Percentiles rank a stretch among this genome's conserved stretches.
These are phyloP conservation scores for Phellopilus nigrolimitatus DNA, from an alignment of 1,284 basidiomycete species.

Conservation along the genomic window DNA sequence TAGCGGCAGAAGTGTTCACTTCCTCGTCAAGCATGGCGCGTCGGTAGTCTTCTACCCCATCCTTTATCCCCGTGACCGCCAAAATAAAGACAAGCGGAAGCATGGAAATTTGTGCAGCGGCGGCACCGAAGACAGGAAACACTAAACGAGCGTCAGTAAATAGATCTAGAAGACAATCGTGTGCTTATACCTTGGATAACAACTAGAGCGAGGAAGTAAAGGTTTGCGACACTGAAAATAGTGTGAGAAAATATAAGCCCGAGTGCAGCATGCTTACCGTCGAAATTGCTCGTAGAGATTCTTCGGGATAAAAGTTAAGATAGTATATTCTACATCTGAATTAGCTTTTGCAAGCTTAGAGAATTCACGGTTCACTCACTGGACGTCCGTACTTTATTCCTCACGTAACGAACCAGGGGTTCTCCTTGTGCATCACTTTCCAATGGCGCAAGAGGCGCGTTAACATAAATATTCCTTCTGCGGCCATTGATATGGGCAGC, in stretches of 20 bases:
- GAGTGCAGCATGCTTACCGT: slow-evolving; percentile 43
- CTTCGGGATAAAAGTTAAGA: slow-evolving; percentile 90
- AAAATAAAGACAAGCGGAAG: slow-evolving; percentile 88
- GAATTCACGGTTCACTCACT: slow-evolving; percentile 49
- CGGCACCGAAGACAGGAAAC: slow-evolving; percentile 88
- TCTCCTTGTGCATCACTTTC: slow-evolving; percentile 74
- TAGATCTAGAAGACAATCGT: not conserved
- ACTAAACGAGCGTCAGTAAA: slow-evolving; percentile 39
- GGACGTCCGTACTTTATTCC: slow-evolving; percentile 94
- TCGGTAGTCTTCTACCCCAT: slow-evolving; percentile 92
- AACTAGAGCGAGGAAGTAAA: slow-evolving; percentile 87
- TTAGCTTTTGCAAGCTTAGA: slow-evolving; percentile 16
- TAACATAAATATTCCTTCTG: slow-evolving; percentile 80
- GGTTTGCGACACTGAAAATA: slow-evolving; percentile 73
- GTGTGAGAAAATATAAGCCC: slow-evolving; percentile 12
- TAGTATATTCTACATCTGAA: slow-evolving; percentile 71
- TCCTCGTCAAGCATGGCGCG: slow-evolving; percentile 84
- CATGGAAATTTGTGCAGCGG: slow-evolving; percentile 79
- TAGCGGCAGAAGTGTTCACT: slow-evolving; percentile 87
- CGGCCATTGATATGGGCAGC: slow-evolving; percentile 40
- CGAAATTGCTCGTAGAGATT: slow-evolving; percentile 90
- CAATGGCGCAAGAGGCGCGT: slow-evolving; percentile 56
- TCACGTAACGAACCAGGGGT: slow-evolving; percentile 70
- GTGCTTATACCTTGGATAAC: slow-evolving; percentile 64
- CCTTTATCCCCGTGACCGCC: slow-evolving; percentile 88